Evolutionary conservation across 345 rosid species (phyloP), one percentile per base, ranked within the genome.

Genomic region (Populus simonii): DNA sequence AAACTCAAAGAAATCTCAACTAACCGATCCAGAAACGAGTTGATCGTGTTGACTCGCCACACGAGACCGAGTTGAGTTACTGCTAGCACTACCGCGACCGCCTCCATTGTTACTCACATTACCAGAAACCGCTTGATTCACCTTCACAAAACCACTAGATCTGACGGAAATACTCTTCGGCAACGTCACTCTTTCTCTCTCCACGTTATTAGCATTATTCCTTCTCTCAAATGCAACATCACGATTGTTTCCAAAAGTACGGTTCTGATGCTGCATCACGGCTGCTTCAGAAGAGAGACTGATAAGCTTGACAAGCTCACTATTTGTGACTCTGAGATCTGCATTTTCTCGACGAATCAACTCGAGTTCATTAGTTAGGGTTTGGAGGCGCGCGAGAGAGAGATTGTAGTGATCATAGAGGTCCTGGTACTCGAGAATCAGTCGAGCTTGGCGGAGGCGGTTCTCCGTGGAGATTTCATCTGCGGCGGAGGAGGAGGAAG

Each of bases 361-460:
- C 22, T 72, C 72, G 29, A 78, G 74, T 41, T 78, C 76, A 45
- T 65, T 27, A n/a, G 76, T 66, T 17, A 92, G 83, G 35, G 82
- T 79, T 33, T 80, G 88, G 66, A 93, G 92, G 13, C 91, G 94
- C 4, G 73, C 4, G 67, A 79, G 73, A 31, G 74, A 79, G 73
- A 66, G 41, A 16, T 90, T 91, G 84, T 88, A 88, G 72, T 87
- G 89, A 61, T 93, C 91, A 62, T 80, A 80, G 65, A 90, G 93
- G 75, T 89, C 89, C 59, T 89, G 92, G 81, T 88, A 87, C 83
- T 92, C 97, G 43, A 90, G 85, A 45, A 92, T 82, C 25, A 93
- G 90, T 1, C 91, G 80, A 45, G 96, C 96, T 78, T 93, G 96
- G 72, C 72, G 86, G 57, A 93, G 93, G 57, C 94, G 90, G 69